Conservation (phyloP, 164 flowering plant genomes). For the Umbellularia californica region DNA sequence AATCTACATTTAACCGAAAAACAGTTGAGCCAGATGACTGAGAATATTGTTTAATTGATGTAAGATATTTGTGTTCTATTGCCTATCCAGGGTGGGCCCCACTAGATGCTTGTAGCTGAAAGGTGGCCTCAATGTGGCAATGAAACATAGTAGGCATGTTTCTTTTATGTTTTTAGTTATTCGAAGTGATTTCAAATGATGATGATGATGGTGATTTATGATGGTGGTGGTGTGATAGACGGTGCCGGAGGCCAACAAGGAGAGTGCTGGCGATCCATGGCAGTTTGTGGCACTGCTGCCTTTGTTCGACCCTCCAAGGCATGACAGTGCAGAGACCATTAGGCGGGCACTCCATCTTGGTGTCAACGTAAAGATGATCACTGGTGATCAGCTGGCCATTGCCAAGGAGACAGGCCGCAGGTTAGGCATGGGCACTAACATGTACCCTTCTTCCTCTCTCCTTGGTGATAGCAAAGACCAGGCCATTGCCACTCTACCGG, state of each 20-base stretch:
- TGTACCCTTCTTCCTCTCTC: conserved; percentile 89
- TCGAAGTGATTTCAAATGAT: no score
- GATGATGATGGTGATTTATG: no score
- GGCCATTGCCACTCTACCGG: conserved; percentile 53
- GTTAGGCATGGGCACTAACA: conserved; percentile 95
- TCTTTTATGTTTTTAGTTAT: no score
- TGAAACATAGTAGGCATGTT: no score
- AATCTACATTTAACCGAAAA: no score
- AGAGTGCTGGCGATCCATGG: conserved; percentile 78
- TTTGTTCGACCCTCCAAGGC: conserved; percentile 89
- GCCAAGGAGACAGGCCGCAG: conserved; percentile 93
- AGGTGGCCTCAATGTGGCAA: no score
- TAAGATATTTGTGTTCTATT: no score
- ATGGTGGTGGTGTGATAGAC: conserved; percentile 18
- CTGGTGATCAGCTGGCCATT: conserved; percentile 91
- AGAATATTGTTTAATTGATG: no score
- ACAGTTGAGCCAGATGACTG: no score
- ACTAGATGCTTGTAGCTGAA: no score
- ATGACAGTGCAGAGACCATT: conserved; percentile 93
- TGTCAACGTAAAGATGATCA: conserved; percentile 91
- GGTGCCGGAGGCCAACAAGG: conserved; percentile 71
- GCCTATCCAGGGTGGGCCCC: no score
- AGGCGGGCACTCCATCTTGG: conserved; percentile 84
- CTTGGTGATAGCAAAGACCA: conserved; percentile 67
- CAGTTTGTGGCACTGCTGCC: conserved; percentile 85